A percentile compares a stretch with the other conserved stretches of the same genome.
phyloP scores from a whole-genome alignment of 192 early-diverging fungal species.

The Linnemannia hyalina region DNA sequence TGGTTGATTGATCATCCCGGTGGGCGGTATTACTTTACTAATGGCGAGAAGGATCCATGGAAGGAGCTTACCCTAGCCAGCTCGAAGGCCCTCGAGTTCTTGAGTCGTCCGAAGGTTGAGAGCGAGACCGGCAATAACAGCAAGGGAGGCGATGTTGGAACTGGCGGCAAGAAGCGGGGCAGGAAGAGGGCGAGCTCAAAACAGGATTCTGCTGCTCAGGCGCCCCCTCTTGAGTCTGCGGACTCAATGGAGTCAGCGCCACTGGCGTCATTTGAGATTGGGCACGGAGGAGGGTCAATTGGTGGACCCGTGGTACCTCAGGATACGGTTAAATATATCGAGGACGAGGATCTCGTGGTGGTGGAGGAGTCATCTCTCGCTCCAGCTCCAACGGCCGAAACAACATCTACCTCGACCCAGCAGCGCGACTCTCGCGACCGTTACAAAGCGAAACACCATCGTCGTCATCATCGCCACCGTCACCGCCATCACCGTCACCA shows the following conservation, averaged over 20 bases:
- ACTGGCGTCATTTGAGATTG: too few species aligned
- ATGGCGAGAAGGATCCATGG: conserved; percentile 77
- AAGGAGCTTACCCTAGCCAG: conserved; percentile 62
- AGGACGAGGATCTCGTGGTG: not conserved
- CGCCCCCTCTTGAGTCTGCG: not conserved
- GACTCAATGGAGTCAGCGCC: not conserved
- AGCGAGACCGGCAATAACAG: not conserved
- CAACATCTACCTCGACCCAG: too few species aligned
- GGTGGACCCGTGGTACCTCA: not conserved
- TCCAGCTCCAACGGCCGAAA: not conserved
- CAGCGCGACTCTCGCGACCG: not conserved
- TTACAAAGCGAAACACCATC: not conserved
- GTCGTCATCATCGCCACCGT: too few species aligned
- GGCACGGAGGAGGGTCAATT: not conserved
- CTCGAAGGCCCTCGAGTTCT: conserved; percentile 15
- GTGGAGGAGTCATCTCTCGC: not conserved
- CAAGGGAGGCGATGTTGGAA: not conserved
- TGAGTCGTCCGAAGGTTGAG: conserved; percentile 1
- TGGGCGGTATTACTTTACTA: conserved; percentile 72
- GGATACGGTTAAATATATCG: not conserved
- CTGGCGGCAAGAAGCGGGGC: not conserved
- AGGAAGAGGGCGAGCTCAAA: not conserved
- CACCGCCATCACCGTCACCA: not conserved
- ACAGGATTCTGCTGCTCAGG: not conserved
- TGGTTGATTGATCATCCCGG: conserved; percentile 8